Evolutionary conservation across 2,329 filamentous ascomycete genomes (phyloP).

Genomic region (Xylariaceae sp.): DNA sequence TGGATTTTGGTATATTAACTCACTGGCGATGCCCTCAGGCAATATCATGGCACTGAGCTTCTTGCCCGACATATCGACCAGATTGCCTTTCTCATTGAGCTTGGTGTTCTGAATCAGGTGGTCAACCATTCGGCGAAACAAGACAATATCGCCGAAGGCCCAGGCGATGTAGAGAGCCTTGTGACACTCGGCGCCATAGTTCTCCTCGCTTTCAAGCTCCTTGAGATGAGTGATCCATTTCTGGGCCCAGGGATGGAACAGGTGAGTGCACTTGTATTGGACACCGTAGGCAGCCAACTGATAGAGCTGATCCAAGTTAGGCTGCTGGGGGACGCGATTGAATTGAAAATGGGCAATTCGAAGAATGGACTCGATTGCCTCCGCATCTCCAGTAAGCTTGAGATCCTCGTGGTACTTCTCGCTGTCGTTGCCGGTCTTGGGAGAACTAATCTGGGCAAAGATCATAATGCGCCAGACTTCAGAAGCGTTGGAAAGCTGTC

Average conservation of each 20-base stretch:
- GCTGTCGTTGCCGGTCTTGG: not conserved
- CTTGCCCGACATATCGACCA: constrained; percentile 18
- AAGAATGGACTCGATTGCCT: constrained; percentile 19
- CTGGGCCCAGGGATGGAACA: constrained; percentile 24
- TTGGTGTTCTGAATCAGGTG: constrained; percentile 19
- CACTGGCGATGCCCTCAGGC: constrained; percentile 21
- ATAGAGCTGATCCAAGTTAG: constrained; percentile 19
- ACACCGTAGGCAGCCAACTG: constrained; percentile 16
- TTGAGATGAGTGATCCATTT: constrained; percentile 17
- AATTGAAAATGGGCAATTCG: constrained; percentile 25
- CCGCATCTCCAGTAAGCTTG: constrained; percentile 12
- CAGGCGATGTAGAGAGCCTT: constrained; percentile 11
- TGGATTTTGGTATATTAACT: not conserved
- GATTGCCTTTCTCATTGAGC: constrained; percentile 16
- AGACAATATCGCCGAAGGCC: not conserved
- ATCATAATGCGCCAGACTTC: constrained; percentile 19
- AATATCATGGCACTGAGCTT: constrained; percentile 20
- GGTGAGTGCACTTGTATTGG: constrained; percentile 21
- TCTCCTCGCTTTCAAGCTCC: not conserved
- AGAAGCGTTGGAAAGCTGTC: constrained; percentile 18
- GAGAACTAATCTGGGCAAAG: not conserved
- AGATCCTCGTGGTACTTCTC: not conserved
- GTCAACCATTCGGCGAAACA: constrained; percentile 22
- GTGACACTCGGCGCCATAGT: constrained; percentile 15
- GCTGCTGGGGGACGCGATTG: constrained; percentile 11